These are phyloP conservation scores for Polychaeton citri DNA, from an alignment of 2,329 filamentous ascomycete species.

Conservation along the genomic window DNA sequence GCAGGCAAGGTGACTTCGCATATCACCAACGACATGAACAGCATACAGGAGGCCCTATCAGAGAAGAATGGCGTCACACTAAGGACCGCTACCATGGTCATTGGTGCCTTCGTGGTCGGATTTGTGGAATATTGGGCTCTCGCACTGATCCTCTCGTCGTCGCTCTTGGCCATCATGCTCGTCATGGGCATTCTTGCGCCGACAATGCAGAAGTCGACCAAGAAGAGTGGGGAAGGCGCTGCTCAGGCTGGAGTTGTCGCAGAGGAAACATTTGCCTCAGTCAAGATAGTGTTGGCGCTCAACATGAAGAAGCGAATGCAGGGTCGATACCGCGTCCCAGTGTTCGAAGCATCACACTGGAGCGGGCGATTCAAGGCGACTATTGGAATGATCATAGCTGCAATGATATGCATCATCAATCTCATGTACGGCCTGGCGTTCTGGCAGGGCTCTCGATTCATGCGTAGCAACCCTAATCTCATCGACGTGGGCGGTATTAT, in stretches of 20 bases:
- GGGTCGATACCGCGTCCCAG: conserved; percentile 62
- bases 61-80: conserved; percentile 70
- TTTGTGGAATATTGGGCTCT: conserved; percentile 85
- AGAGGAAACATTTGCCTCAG: conserved; percentile 82
- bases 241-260: conserved; percentile 71
- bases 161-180: conserved; percentile 59
- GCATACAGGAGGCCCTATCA: conserved; percentile 80
- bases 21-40: conserved; percentile 80
- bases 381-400: conserved; percentile 64
- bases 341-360: conserved; percentile 56
- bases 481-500: conserved; percentile 56
- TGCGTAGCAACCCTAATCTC: conserved; percentile 43
- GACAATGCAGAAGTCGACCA: conserved; percentile 67
- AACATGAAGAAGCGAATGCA: conserved; percentile 80
- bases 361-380: conserved; percentile 60
- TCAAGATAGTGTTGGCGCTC: conserved; percentile 79
- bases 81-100: conserved; percentile 61
- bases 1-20: conserved; percentile 82
- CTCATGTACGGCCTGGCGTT: conserved; percentile 75
- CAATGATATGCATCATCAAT: conserved; percentile 69
- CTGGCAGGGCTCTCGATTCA: conserved; percentile 67
- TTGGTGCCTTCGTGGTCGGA: conserved; percentile 74
- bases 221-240: conserved; percentile 60
- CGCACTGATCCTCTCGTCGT: conserved; percentile 69
- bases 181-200: conserved; percentile 59